Evolutionary conservation across 805 yeast genomes (phyloP).

Genomic region (Blastobotrys americana): DNA sequence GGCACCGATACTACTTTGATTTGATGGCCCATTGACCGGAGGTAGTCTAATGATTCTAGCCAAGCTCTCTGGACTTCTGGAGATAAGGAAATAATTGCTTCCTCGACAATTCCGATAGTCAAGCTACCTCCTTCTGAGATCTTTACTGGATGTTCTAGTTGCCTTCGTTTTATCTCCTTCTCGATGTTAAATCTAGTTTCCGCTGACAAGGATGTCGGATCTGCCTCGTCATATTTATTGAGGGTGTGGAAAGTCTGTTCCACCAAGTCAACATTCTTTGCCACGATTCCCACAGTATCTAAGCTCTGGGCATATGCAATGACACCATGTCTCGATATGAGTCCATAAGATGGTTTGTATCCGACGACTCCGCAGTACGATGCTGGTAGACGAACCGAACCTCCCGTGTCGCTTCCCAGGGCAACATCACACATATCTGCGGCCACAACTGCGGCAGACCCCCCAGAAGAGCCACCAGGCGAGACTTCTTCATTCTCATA

Average conservation of each 20-base stretch:
- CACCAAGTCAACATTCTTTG: constrained; percentile 42
- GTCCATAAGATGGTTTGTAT: constrained; percentile 89
- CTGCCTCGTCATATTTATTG: constrained; percentile 59
- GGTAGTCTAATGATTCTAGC: constrained; percentile 36
- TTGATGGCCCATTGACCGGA: constrained; percentile 45
- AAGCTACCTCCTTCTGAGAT: constrained; percentile 7
- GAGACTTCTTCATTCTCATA: constrained; percentile 36
- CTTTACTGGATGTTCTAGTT: not conserved
- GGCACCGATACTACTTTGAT: constrained; percentile 66
- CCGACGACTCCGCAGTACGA: constrained; percentile 79
- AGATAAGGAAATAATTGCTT: constrained; percentile 54
- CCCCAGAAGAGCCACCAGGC: constrained; percentile 94
- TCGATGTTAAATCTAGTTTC: too few relatives aligned
- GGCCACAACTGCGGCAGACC: constrained; percentile 89
- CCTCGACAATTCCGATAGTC: constrained; percentile 64
- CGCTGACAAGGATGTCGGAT: constrained; percentile 54
- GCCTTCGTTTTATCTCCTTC: constrained; percentile 6
- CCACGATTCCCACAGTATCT: constrained; percentile 86
- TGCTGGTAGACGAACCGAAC: constrained; percentile 89
- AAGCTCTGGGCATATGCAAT: constrained; percentile 87
- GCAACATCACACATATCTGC: constrained; percentile 63
- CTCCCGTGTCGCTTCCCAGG: constrained; percentile 96
- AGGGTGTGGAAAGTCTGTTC: constrained; percentile 46
- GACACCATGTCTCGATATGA: constrained; percentile 88
- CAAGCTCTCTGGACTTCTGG: constrained; percentile 42